phyloP scores from a whole-genome alignment of 2,329 filamentous ascomycete genomes.

The Tolypocladium ovalisporum region DNA sequence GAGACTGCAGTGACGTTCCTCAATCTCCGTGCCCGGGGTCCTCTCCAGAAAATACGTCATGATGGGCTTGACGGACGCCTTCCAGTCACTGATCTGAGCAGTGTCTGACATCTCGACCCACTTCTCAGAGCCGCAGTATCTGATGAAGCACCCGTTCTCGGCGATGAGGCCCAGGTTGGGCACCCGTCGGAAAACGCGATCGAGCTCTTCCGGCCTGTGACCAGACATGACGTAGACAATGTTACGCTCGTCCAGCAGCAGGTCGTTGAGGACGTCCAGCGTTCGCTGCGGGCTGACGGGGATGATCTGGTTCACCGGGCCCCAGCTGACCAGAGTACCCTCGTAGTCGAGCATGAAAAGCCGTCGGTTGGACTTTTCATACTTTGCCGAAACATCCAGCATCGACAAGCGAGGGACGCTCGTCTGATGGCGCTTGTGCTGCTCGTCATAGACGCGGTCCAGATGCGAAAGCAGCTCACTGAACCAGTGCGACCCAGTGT shows the following conservation, averaged over 20 bases:
- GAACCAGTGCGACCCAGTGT: slow-evolving; percentile 82
- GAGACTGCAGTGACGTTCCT: slow-evolving; percentile 84
- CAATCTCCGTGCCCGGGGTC: slow-evolving; percentile 76
- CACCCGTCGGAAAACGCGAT: slow-evolving; percentile 73
- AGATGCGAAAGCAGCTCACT: slow-evolving; percentile 62
- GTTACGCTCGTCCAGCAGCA: slow-evolving; percentile 71
- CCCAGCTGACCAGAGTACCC: slow-evolving; percentile 81
- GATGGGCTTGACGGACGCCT: slow-evolving; percentile 70
- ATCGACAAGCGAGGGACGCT: slow-evolving; percentile 78
- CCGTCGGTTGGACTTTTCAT: slow-evolving; percentile 53
- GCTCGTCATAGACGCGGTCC: slow-evolving; percentile 68
- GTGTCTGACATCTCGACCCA: slow-evolving; percentile 75
- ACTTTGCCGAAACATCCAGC: slow-evolving; percentile 51
- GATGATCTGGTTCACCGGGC: slow-evolving; percentile 73
- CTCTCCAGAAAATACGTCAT: slow-evolving; percentile 84
- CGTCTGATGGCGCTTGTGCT: slow-evolving; percentile 73
- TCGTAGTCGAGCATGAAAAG: slow-evolving; percentile 92
- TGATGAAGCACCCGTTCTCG: slow-evolving; percentile 88
- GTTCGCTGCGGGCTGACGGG: slow-evolving; percentile 76
- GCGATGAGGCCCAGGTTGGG: slow-evolving; percentile 81
- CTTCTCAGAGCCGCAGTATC: slow-evolving; percentile 51
- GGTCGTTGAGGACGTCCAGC: slow-evolving; percentile 69
- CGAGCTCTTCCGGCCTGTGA: slow-evolving; percentile 76
- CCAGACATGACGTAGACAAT: slow-evolving; percentile 91
- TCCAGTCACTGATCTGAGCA: slow-evolving; percentile 64